A percentile compares a stretch with the other conserved stretches of the same genome.
Conservation (phyloP, 768 basidiomycete species). For the Tulasnella calospora region DNA sequence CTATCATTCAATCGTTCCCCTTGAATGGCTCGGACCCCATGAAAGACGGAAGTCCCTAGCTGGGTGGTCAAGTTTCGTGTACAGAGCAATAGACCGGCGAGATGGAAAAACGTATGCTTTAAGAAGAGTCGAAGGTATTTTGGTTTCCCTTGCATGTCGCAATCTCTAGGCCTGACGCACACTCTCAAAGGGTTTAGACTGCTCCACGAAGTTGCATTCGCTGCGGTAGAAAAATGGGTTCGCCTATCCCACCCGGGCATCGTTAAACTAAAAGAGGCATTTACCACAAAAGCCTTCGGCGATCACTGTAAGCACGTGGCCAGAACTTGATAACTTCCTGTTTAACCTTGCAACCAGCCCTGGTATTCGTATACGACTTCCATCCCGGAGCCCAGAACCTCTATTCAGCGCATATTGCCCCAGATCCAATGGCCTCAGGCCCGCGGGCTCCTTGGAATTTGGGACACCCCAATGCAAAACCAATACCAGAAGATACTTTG, state of each 20-base stretch:
- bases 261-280: constrained; percentile 79
- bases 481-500: constrained; percentile 70
- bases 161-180: constrained; percentile 1
- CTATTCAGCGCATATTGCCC: constrained; percentile 30
- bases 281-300: constrained; percentile 87
- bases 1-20: constrained; percentile 79
- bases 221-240: constrained; percentile 79
- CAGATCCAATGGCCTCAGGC: constrained; percentile 42
- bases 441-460: constrained; percentile 33
- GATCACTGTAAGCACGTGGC: constrained; percentile 68
- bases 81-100: constrained; percentile 67
- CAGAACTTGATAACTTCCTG: neutral
- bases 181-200: constrained; percentile 67
- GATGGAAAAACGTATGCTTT: constrained; percentile 78
- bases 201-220: constrained; percentile 74
- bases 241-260: constrained; percentile 80
- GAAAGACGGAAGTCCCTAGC: constrained; percentile 71
- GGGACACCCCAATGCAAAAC: constrained; percentile 34
- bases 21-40: constrained; percentile 50
- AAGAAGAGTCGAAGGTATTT: constrained; percentile 81
- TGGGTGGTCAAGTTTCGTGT: constrained; percentile 81
- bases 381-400: constrained; percentile 80
- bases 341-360: constrained; percentile 47
- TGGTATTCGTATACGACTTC: constrained; percentile 88
- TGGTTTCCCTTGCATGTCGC: neutral